These are phyloP conservation scores for Tricholoma sp. DNA, from an alignment of 768 basidiomycete species.

Conservation along the genomic window DNA sequence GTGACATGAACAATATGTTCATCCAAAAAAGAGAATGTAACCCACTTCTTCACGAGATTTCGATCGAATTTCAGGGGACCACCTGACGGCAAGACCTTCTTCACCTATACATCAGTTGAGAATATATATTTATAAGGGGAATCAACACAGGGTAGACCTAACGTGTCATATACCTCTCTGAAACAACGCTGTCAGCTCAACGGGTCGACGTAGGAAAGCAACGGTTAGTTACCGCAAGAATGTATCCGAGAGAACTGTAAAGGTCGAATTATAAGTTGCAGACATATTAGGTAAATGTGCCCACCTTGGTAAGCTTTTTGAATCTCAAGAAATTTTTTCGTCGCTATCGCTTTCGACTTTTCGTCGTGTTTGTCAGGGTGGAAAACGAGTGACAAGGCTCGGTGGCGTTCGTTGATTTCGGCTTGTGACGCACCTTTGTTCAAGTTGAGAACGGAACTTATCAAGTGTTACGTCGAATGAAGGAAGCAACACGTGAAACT, in stretches of 20 bases:
- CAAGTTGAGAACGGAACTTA: constrained; percentile 67
- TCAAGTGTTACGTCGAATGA: neutral
- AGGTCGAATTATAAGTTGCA: neutral
- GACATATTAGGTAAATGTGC: constrained; percentile 8
- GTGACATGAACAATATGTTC: neutral
- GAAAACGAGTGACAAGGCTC: constrained; percentile 66
- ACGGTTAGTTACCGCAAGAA: constrained; percentile 49
- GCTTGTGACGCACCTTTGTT: constrained; percentile 54
- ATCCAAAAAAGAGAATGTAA: neutral
- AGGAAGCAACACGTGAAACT: neutral
- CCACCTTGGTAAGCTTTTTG: constrained; percentile 81
- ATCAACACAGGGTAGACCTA: constrained; percentile 42
- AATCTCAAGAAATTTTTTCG: constrained; percentile 65
- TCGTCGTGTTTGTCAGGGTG: constrained; percentile 84
- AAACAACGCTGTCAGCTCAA: neutral
- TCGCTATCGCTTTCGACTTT: constrained; percentile 50
- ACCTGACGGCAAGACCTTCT: constrained; percentile 34
- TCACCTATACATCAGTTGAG: constrained; percentile 18
- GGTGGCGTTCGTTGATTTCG: constrained; percentile 74
- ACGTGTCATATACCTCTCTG: constrained; percentile 71
- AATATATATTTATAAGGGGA: neutral
- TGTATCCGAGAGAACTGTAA: constrained; percentile 64
- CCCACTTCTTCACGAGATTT: constrained; percentile 46
- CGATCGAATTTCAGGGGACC: constrained; percentile 39
- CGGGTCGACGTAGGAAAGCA: neutral